Percentiles rank a stretch among this genome's conserved stretches.
These are phyloP conservation scores for Brachypodium distachyon DNA, from an alignment of 202 grass and related monocot genomes.

Conservation along the genomic window DNA sequence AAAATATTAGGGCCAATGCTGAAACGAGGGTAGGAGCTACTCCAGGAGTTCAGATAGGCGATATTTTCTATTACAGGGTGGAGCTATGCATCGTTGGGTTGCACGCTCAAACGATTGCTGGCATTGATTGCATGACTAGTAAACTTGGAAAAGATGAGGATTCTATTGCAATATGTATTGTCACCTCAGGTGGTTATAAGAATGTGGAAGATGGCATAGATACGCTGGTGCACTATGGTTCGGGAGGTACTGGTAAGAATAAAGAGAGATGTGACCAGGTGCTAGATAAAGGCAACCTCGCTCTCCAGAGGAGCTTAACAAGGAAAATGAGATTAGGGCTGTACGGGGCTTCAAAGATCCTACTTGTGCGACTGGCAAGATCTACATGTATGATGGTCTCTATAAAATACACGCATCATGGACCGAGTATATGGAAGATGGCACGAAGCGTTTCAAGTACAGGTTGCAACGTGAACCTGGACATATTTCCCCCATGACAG, in stretches of 20 bases:
- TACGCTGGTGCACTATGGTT: conserved; percentile 75
- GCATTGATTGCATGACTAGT: conserved; percentile 80
- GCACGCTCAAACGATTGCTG: conserved; percentile 80
- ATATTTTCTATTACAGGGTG: conserved; percentile 98
- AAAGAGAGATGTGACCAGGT: conserved; percentile 75
- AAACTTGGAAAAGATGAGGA: conserved; percentile 60
- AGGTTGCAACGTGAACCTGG: conserved; percentile 77
- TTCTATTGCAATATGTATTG: conserved; percentile 81
- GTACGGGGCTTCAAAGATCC: conserved; percentile 79
- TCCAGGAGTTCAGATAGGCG: conserved; percentile 82
- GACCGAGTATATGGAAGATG: conserved; percentile 70
- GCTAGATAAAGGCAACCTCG: conserved; percentile 88
- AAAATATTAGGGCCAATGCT: conserved; percentile 66
- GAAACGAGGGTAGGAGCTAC: conserved; percentile 56
- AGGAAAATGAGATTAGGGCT: conserved; percentile 81
- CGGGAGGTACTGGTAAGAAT: conserved; percentile 64
- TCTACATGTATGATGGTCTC: conserved; percentile 95
- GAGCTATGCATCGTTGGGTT: conserved; percentile 78
- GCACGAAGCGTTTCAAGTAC: conserved; percentile 87
- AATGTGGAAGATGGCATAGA: conserved; percentile 85
- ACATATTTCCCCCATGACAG: conserved; percentile 85
- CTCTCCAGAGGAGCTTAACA: conserved; percentile 80
- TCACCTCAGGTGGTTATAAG: conserved; percentile 84
- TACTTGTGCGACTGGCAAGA: conserved; percentile 39
- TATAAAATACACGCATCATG: conserved; percentile 85